Evolutionary conservation across 768 basidiomycete genomes (phyloP), one percentile per base, ranked within the genome.

Genomic region (Porphyrellus cyaneotinctus): DNA sequence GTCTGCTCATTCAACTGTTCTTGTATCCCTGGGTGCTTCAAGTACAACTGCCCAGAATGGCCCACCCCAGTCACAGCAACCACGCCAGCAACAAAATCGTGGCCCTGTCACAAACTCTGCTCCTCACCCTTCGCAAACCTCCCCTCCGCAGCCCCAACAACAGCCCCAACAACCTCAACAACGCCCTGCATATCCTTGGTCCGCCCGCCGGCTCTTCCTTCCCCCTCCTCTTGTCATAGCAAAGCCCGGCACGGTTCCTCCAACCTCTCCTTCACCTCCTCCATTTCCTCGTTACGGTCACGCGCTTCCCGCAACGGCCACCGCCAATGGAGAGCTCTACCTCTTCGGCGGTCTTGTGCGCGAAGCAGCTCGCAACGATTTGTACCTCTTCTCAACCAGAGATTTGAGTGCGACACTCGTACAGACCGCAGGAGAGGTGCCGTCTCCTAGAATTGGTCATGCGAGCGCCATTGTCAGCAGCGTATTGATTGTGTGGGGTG

Each of bases 221-320:
- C 79, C 82, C 0, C 85, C 90, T 3, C 88, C 88, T 1, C 72
- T 81, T 13, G 68, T 81, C 18, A 72, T 88, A 44, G 74, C 77
- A 45, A 88, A 85, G 58, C 84, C 85, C 13, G 85, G 82, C 41
- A 72, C 81, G 47, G 76, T 75, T 1, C 78, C 82, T n/a, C 79
- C 87, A 10, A 81, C 80, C 0, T 73, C 81, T 2, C 83, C 85
- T 2, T 92, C 91, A 0, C 87, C 91, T 0, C 85, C 87, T 2
- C 95, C 95, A 0, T 98, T 98, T 70, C 95, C 97, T 23, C 85
- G 95, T 37, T 99, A 98, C 65, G 97, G 95, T 23, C 91, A 97
- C 65, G 87, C 95, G 13, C 81, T 97, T 6, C 94, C 94, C 10
- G 80, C 88, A 6, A 80, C 78, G 9, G 81, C 90, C 2, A 87